Percentiles rank a stretch among this genome's conserved stretches.
These are phyloP conservation scores for Biscogniauxia marginata DNA, from an alignment of 2,329 filamentous ascomycete genomes.

Conservation along the genomic window DNA sequence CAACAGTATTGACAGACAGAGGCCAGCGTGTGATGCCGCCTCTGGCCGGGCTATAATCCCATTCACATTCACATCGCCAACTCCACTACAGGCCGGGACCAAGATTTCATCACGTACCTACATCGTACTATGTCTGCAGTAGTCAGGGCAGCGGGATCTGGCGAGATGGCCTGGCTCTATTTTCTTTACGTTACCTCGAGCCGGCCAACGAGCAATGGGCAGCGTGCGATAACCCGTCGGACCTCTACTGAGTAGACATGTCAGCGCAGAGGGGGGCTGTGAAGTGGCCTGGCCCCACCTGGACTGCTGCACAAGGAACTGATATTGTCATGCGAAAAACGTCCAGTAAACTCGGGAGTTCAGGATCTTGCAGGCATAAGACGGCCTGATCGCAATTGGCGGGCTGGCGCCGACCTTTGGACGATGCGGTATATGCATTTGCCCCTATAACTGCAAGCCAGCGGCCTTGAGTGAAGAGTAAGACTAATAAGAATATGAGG, in stretches of 20 bases:
- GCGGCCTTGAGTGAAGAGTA: background rate
- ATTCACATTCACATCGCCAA: background rate
- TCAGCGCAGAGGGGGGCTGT: slow-evolving; percentile 24
- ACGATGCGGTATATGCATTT: slow-evolving; percentile 3
- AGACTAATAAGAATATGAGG: background rate
- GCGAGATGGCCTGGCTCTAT: background rate
- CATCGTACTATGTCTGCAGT: background rate
- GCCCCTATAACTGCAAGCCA: background rate
- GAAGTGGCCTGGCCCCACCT: slow-evolving; percentile 17
- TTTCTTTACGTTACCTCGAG: background rate
- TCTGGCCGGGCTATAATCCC: background rate
- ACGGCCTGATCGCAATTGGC: background rate
- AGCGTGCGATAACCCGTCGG: background rate
- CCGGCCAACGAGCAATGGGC: background rate
- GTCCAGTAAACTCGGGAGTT: slow-evolving; percentile 8
- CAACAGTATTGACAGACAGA: too few species aligned
- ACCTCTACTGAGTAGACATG: slow-evolving; percentile 12
- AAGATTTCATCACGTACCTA: too few species aligned
- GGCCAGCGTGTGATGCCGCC: too few species aligned
- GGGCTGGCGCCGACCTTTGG: background rate
- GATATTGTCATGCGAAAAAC: slow-evolving; percentile 18
- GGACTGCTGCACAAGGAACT: slow-evolving; percentile 12
- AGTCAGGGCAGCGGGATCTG: background rate
- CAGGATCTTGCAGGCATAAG: slow-evolving; percentile 4
- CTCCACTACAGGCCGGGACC: background rate